These are phyloP conservation scores for Naganishia cerealis DNA, from an alignment of 1,284 basidiomycete species.

Conservation along the genomic window DNA sequence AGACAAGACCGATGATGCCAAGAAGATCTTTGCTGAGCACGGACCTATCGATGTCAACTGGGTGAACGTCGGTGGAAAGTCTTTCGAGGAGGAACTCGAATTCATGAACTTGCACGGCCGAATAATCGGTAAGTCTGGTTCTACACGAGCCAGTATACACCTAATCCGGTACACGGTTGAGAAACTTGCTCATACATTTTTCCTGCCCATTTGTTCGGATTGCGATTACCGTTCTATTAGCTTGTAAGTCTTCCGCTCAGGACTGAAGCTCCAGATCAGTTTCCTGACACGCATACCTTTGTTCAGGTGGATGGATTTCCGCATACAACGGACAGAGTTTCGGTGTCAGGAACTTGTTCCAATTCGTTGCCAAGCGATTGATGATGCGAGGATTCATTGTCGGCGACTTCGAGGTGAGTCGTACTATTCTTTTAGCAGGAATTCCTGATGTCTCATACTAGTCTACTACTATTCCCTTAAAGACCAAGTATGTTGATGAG, in stretches of 20 bases:
- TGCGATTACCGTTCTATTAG: not conserved
- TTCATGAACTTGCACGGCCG: constrained; percentile 38
- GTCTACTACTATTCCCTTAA: not conserved
- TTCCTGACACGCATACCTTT: not conserved
- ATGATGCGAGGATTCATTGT: constrained; percentile 41
- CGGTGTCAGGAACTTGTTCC: constrained; percentile 39
- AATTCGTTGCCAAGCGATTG: constrained; percentile 36
- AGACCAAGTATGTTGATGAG: constrained; percentile 34
- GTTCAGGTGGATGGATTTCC: constrained; percentile 37
- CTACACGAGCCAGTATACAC: not conserved
- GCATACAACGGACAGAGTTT: constrained; percentile 38
- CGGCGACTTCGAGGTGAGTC: constrained; percentile 34
- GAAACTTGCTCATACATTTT: not conserved
- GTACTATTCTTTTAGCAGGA: no score
- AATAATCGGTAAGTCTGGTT: constrained; percentile 34
- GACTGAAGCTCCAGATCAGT: not conserved
- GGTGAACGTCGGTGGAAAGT: constrained; percentile 40
- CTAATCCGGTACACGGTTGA: not conserved
- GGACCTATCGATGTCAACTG: constrained; percentile 43
- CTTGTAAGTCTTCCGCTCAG: not conserved
- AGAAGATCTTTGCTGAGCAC: constrained; percentile 38
- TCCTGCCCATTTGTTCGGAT: not conserved
- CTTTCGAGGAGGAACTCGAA: constrained; percentile 39
- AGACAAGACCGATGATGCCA: constrained; percentile 40
- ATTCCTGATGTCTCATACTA: not conserved